Conservation (phyloP, 1,284 basidiomycete genomes). For the Amylostereum chailletii region DNA sequence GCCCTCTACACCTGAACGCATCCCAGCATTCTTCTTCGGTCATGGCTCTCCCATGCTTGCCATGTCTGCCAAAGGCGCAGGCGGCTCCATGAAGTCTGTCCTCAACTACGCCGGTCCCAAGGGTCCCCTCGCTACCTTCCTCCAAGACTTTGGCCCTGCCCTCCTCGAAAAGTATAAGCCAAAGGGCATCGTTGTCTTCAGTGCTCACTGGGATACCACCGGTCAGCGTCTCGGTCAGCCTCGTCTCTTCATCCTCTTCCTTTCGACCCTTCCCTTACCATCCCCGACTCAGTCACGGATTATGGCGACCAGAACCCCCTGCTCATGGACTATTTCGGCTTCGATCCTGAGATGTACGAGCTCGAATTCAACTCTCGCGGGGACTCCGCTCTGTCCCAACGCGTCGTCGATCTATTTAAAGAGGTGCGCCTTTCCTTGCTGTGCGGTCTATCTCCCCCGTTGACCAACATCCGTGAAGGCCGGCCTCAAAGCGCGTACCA, state of each 20-base stretch:
- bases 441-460: not conserved
- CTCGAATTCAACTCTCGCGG: conserved; percentile 62
- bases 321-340: conserved; percentile 68
- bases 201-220: conserved; percentile 70
- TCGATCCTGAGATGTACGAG: conserved; percentile 47
- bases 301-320: conserved; percentile 68
- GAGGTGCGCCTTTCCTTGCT: conserved; percentile 26
- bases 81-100: conserved; percentile 17
- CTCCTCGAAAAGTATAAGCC: conserved; percentile 65
- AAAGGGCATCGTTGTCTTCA: conserved; percentile 70
- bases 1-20: conserved; percentile 49
- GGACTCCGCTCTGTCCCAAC: conserved; percentile 43
- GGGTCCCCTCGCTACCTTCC: conserved; percentile 51
- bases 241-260: conserved; percentile 3
- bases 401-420: conserved; percentile 52
- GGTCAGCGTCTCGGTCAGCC: conserved; percentile 44
- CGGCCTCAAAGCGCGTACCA: conserved; percentile 47
- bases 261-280: not conserved
- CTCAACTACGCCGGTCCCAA: conserved; percentile 35
- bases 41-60: conserved; percentile 58
- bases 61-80: conserved; percentile 19
- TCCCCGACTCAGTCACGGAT: conserved; percentile 44
- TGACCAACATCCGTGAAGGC: conserved; percentile 25
- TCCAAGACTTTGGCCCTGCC: conserved; percentile 59
- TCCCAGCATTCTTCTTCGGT: conserved; percentile 70